Conservation (phyloP, 164 flowering plant genomes). For the Vitis cinerea region DNA sequence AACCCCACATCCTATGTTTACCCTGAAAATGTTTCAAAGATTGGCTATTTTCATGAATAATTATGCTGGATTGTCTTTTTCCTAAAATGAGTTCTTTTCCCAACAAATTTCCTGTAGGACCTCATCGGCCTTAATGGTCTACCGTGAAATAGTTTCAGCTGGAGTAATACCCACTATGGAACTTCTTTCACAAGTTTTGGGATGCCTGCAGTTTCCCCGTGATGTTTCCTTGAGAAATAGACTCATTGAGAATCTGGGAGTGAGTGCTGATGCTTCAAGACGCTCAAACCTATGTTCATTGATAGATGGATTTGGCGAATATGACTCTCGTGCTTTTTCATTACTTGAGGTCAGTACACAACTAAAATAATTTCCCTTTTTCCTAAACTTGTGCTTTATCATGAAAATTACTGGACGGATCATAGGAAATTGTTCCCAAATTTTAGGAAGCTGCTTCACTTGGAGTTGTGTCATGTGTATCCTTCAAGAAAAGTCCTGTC, state of each 20-base stretch:
- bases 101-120: constrained; percentile 53
- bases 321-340: constrained; percentile 86
- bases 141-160: constrained; percentile 67
- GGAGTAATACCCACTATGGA: constrained; percentile 60
- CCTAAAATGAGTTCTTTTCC: background rate
- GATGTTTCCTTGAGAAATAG: constrained; percentile 55
- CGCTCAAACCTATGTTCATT: constrained; percentile 52
- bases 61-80: background rate
- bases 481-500: constrained; percentile 64
- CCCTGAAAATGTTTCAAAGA: background rate
- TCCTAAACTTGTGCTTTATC: background rate
- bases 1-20: background rate
- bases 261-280: constrained; percentile 40
- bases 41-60: background rate
- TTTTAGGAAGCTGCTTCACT: constrained; percentile 89
- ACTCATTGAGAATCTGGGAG: constrained; percentile 65
- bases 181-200: constrained; percentile 69
- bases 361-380: background rate
- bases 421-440: background rate
- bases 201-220: constrained; percentile 80
- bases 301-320: constrained; percentile 92
- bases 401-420: background rate
- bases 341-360: constrained; percentile 67
- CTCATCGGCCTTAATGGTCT: constrained; percentile 57
- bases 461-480: constrained; percentile 64